Conservation (phyloP, 768 basidiomycete species). For the Hericium alpestre region DNA sequence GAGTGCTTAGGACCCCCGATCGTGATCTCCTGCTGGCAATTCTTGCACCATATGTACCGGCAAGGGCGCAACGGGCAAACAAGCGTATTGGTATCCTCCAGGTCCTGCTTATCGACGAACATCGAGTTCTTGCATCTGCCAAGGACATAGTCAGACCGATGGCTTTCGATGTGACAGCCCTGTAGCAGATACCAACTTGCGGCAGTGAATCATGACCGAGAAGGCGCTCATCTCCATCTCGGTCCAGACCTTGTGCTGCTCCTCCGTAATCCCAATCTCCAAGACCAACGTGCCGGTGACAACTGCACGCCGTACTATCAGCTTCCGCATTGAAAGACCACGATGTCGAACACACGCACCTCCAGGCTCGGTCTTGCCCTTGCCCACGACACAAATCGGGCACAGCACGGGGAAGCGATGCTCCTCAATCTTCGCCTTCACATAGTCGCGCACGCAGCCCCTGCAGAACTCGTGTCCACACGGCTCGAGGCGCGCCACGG, state of each 20-base stretch:
- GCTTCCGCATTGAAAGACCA: neutral
- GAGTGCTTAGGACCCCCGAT: conserved; percentile 15
- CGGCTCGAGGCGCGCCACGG: conserved; percentile 28
- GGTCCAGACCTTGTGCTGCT: conserved; percentile 29
- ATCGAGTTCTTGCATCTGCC: conserved; percentile 13
- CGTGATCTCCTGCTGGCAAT: conserved; percentile 18
- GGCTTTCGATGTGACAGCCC: neutral
- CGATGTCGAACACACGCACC: conserved; percentile 22
- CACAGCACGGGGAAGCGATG: conserved; percentile 51
- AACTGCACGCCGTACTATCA: conserved; percentile 16
- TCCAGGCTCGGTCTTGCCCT: conserved; percentile 9
- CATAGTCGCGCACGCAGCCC: conserved; percentile 35
- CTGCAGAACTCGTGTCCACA: conserved; percentile 49
- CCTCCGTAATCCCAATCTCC: conserved; percentile 34
- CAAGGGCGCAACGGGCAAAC: conserved; percentile 22
- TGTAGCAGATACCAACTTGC: conserved; percentile 24
- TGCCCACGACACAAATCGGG: conserved; percentile 38
- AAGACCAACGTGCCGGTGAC: conserved; percentile 31
- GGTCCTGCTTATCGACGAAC: conserved; percentile 21
- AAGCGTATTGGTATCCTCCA: conserved; percentile 13
- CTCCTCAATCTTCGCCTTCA: conserved; percentile 37
- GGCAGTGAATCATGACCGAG: conserved; percentile 38
- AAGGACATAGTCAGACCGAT: neutral
- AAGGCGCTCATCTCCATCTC: conserved; percentile 37
- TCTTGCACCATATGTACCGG: conserved; percentile 22